phyloP scores from a whole-genome alignment of 805 yeast genomes.

The Yamadazyma olivae region DNA sequence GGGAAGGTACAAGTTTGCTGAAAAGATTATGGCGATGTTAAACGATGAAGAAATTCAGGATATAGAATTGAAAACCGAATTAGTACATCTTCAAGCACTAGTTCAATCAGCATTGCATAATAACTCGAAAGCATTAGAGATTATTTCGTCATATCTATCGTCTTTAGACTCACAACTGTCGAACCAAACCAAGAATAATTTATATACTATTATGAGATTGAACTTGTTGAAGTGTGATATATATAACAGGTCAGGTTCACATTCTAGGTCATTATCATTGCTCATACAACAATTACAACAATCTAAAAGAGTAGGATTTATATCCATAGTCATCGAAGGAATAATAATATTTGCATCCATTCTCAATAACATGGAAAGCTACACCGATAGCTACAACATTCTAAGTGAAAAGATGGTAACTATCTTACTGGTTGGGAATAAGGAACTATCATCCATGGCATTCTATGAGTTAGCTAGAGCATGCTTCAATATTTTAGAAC shows the following conservation, averaged over 20 bases:
- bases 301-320: constrained; percentile 46
- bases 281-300: constrained; percentile 47
- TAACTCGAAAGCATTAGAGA: constrained; percentile 23
- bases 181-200: constrained; percentile 23
- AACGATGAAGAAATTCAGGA: constrained; percentile 27
- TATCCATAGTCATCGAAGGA: constrained; percentile 45
- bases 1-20: constrained; percentile 33
- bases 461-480: constrained; percentile 29
- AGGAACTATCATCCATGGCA: constrained; percentile 33
- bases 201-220: constrained; percentile 44
- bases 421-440: constrained; percentile 37
- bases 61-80: constrained; percentile 27
- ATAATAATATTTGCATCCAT: constrained; percentile 44
- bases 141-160: constrained; percentile 19
- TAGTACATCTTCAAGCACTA: constrained; percentile 23
- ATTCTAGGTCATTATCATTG: constrained; percentile 49
- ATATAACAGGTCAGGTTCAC: constrained; percentile 39
- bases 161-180: constrained; percentile 14
- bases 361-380: constrained; percentile 38
- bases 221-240: constrained; percentile 47
- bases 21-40: constrained; percentile 29
- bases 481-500: constrained; percentile 12
- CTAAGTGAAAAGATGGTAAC: constrained; percentile 43
- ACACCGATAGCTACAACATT: constrained; percentile 42
- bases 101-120: constrained; percentile 31